Conservation (phyloP, 208 protist genomes). For the Leishmania arabica region DNA sequence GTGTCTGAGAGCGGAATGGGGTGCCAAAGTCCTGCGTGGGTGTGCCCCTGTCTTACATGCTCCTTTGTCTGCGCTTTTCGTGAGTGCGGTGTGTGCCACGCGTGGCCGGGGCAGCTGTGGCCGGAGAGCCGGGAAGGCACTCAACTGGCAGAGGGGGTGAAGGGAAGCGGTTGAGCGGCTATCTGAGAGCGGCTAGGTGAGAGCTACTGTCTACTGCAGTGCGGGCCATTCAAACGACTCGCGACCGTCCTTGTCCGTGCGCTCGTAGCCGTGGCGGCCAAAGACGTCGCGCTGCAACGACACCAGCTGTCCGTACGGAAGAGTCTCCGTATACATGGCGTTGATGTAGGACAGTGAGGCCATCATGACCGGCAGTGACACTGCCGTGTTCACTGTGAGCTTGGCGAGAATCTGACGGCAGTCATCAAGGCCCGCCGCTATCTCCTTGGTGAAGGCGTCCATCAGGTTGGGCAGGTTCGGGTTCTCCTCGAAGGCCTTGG, state of each 20-base stretch:
- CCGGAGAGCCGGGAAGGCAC: background rate
- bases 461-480: constrained; percentile 86
- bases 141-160: background rate
- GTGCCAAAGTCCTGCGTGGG: background rate
- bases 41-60: background rate
- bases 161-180: background rate
- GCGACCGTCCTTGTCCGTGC: constrained; percentile 78
- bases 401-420: constrained; percentile 73
- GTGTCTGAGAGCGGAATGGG: background rate
- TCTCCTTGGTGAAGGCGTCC: constrained; percentile 86
- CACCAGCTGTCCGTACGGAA: constrained; percentile 88
- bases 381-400: constrained; percentile 51
- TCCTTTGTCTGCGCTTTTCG: background rate
- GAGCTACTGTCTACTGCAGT: constrained; percentile 58
- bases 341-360: constrained; percentile 86
- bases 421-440: constrained; percentile 56
- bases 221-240: constrained; percentile 84
- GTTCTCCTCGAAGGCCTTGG: constrained; percentile 86
- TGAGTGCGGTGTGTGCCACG: background rate
- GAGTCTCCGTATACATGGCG: constrained; percentile 76
- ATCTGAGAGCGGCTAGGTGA: background rate
- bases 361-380: constrained; percentile 76
- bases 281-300: constrained; percentile 93
- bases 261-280: constrained; percentile 91
- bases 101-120: background rate